Evolutionary conservation across 2,329 filamentous ascomycete species (phyloP).

Genomic region (Metarhizium humberi): DNA sequence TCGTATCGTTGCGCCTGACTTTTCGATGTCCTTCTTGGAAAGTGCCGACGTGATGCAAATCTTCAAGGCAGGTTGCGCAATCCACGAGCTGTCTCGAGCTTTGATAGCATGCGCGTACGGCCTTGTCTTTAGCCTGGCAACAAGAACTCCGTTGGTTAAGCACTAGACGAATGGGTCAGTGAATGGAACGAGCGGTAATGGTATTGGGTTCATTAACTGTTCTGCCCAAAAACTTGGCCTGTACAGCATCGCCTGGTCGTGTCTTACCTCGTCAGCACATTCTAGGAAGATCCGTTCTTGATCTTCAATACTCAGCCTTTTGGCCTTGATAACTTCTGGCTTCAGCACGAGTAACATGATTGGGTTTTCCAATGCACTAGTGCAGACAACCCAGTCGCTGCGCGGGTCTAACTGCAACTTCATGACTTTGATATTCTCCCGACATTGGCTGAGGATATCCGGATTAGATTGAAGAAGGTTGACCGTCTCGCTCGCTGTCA

Average conservation of each 20-base stretch:
- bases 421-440: slow-evolving; percentile 83
- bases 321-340: slow-evolving; percentile 65
- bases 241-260: not conserved
- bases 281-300: slow-evolving; percentile 83
- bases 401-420: slow-evolving; percentile 80
- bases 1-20: slow-evolving; percentile 76
- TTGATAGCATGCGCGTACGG: slow-evolving; percentile 55
- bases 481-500: slow-evolving; percentile 90
- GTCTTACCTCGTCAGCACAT: slow-evolving; percentile 84
- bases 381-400: slow-evolving; percentile 85
- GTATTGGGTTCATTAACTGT: not conserved
- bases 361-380: slow-evolving; percentile 76
- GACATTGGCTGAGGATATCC: slow-evolving; percentile 66
- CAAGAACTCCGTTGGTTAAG: slow-evolving; percentile 78
- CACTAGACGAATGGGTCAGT: slow-evolving; percentile 39
- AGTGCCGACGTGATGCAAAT: slow-evolving; percentile 82
- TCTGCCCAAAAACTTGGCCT: not conserved
- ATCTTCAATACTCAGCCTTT: slow-evolving; percentile 60
- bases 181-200: not conserved
- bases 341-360: slow-evolving; percentile 78
- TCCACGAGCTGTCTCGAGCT: slow-evolving; percentile 60
- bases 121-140: slow-evolving; percentile 76
- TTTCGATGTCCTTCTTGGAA: slow-evolving; percentile 91
- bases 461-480: slow-evolving; percentile 79
- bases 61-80: slow-evolving; percentile 74